Evolutionary conservation across 768 basidiomycete species (phyloP).

Genomic region (Lactifluus piperatus): DNA sequence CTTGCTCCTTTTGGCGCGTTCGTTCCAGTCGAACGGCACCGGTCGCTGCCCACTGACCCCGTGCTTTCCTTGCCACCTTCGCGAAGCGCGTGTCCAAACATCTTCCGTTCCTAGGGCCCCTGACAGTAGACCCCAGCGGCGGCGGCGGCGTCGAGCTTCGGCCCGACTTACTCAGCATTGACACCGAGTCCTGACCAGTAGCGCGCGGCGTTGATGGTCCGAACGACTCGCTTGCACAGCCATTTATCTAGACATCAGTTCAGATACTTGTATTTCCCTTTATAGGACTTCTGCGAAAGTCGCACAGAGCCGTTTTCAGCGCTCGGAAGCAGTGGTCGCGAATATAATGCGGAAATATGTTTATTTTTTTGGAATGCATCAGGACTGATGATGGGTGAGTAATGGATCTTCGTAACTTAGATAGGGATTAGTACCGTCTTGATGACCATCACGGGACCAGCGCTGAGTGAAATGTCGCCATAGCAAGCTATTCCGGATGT

Average conservation of each 20-base stretch:
- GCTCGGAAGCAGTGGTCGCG: background rate
- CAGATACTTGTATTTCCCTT: background rate
- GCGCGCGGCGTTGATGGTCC: background rate
- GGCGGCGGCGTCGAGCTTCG: background rate
- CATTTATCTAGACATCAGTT: background rate
- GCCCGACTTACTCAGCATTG: background rate
- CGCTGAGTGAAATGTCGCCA: conserved; percentile 1
- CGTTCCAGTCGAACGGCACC: background rate
- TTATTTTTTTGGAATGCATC: background rate
- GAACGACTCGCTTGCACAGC: too few relatives aligned
- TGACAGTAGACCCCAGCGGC: background rate
- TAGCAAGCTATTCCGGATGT: background rate
- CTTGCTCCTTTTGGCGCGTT: conserved; percentile 7
- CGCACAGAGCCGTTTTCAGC: background rate
- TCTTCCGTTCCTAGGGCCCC: conserved; percentile 3
- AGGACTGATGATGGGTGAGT: background rate
- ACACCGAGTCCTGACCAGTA: background rate
- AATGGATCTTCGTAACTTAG: background rate
- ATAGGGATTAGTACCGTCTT: background rate
- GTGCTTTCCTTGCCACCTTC: background rate
- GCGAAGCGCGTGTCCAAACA: background rate
- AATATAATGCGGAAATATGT: background rate
- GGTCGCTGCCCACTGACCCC: background rate
- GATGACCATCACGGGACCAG: background rate
- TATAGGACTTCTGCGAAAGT: background rate